These are phyloP conservation scores for Panicum virgatum DNA, from an alignment of 202 grass and related monocot species.

Conservation along the genomic window DNA sequence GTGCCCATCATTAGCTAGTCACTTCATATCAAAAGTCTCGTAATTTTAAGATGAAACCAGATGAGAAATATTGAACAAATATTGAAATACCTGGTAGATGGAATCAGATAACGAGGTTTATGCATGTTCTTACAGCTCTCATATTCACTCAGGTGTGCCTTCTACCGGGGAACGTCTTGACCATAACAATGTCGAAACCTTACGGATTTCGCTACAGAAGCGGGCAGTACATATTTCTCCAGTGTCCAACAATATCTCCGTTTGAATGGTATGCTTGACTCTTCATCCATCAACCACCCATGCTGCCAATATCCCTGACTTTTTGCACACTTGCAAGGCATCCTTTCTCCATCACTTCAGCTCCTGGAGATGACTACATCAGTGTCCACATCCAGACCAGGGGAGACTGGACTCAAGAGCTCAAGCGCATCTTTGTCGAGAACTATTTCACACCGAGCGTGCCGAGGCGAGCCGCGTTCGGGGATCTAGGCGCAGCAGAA, in stretches of 20 bases:
- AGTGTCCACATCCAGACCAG: slow-evolving; percentile 75
- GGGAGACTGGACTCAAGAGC: slow-evolving; percentile 87
- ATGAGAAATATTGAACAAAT: not conserved
- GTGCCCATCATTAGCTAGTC: not conserved
- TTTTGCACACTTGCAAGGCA: slow-evolving; percentile 47
- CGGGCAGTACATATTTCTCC: slow-evolving; percentile 84
- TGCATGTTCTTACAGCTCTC: slow-evolving; percentile 6
- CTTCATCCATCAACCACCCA: not conserved
- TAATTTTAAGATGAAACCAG: slow-evolving; percentile 4
- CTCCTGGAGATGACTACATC: slow-evolving; percentile 75
- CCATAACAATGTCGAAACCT: slow-evolving; percentile 80
- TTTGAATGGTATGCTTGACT: slow-evolving; percentile 63
- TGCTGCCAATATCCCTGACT: not conserved
- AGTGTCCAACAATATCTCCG: slow-evolving; percentile 74
- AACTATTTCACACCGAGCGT: slow-evolving; percentile 56
- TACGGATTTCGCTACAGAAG: slow-evolving; percentile 78
- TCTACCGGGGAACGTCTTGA: slow-evolving; percentile 75
- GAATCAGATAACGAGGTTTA: not conserved
- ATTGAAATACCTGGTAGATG: not conserved
- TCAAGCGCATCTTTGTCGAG: slow-evolving; percentile 67
- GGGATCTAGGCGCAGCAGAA: slow-evolving; percentile 41
- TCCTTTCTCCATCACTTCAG: slow-evolving; percentile 86
- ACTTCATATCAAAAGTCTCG: not conserved
- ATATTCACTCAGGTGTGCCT: slow-evolving; percentile 52
- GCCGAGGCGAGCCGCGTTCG: slow-evolving; percentile 45